Evolutionary conservation across 805 yeast species (phyloP), one percentile per base, ranked within the genome.

Genomic region (Pichia occidentalis): DNA sequence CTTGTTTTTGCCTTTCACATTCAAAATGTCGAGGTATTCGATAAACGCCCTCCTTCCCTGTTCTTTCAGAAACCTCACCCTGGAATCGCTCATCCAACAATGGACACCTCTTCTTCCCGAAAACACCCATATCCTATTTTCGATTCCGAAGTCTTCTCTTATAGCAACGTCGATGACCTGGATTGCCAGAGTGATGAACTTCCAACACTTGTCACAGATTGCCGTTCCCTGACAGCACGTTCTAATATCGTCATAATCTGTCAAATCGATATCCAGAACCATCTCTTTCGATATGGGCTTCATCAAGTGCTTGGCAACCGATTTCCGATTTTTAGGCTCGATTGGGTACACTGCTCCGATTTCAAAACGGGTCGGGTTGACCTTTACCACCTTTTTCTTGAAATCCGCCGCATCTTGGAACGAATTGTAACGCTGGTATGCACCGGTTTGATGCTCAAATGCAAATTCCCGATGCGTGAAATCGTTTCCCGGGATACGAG

Each of bases 101-200:
- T 92, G 98, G 12, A 94, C 95, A 60, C 98, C 98, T 73, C 98
- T 84, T 68, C 98, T 82, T 32, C 98, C 98, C 1, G 96, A 86
- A 55, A 85, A 92, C 4, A 90, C 95, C 97, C 97, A 92, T 34
- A 92, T 67, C 54, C 86, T 67, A 59, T 85, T 80, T 43, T 77
- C 64, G 58, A 85, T 88, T 1, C 96, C 97, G 60, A 92, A 92
- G 59, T 90, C 97, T 35, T 85, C 86, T 36, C 75, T 64, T 36
- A 92, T 67, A 0, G 95, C 81, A 1, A 59, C 54, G 43, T 83
- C 85, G 43, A 92, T 64, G 32, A 88, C 75, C 51, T 77, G 73
- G 41, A 87, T 75, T 2, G 97, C 96, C 19, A 88, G 75, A 16
- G 81, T 77, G 43, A 92, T 85, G 55, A 88, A 92, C 44, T 75